A percentile compares a stretch with the other conserved stretches of the same genome.
Conservation (phyloP, 2,329 filamentous ascomycete genomes). For the Ophiobolus disseminans region DNA sequence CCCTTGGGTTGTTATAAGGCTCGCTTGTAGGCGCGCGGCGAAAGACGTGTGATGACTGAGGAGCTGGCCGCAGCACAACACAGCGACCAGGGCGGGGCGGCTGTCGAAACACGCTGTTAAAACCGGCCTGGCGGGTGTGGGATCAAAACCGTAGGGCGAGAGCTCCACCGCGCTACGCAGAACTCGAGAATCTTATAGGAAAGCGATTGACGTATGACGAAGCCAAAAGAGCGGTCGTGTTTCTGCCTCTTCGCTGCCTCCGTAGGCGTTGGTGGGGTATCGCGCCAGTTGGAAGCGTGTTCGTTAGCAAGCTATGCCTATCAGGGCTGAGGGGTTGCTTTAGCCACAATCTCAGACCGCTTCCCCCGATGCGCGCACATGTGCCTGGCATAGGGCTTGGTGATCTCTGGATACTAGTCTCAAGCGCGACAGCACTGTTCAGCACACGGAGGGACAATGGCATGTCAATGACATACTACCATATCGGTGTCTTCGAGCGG, state of each 20-base stretch:
- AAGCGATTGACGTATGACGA: conserved; percentile 23
- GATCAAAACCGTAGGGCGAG: conserved; percentile 4
- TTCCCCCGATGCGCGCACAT: conserved; percentile 11
- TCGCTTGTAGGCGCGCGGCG: conserved; percentile 37
- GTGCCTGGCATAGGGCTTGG: conserved; percentile 12
- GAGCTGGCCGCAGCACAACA: conserved; percentile 4
- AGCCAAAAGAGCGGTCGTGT: conserved; percentile 25
- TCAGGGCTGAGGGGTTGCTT: conserved; percentile 3
- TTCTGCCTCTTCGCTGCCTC: conserved; percentile 22
- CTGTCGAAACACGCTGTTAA: conserved; percentile 16
- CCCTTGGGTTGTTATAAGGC: conserved; percentile 30
- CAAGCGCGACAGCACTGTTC: too few species aligned
- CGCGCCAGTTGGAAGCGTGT: conserved; percentile 16
- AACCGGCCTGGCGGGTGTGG: conserved; percentile 19
- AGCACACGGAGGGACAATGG: too few species aligned
- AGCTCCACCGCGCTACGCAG: neutral
- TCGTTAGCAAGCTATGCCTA: conserved; percentile 2
- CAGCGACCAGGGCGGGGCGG: conserved; percentile 17
- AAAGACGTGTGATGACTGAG: conserved; percentile 34
- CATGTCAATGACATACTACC: too few species aligned
- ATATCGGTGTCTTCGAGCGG: too few species aligned
- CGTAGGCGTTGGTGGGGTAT: conserved; percentile 20
- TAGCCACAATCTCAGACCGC: conserved; percentile 26
- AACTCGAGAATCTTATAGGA: conserved; percentile 20
- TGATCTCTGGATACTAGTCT: too few species aligned